Base-by-base conservation (phyloP, 2,329 filamentous ascomycete species). In the Pyricularia pennisetigena region DNA sequence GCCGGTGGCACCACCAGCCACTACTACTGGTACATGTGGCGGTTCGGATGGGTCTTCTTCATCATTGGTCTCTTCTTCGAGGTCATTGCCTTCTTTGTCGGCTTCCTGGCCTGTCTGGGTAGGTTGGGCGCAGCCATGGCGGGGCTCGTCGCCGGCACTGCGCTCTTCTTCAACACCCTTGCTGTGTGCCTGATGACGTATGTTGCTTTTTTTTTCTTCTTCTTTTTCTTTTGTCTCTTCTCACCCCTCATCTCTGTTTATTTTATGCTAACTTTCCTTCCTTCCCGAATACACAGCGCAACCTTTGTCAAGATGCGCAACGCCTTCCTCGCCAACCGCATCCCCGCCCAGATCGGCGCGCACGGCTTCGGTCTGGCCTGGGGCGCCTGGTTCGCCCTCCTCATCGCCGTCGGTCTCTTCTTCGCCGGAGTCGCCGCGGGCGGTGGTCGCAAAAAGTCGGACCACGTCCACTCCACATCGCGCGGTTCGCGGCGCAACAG, bases 41-140 rank as follows among this genome's bases (percentile, higher is more conserved):
- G 94, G 59, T 97, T 97, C 82, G 90, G 92, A 78, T 98, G 94
- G 86, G 92, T 94, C 54, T 95, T 97, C 79, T 91, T 91, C 81
- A 82, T 98, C 68, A 89, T 98, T 72, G 87, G 88, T 23, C 85
- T 97, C 54, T 88, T 97, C 82, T 95, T 97, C 77, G 86, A 86
- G 71, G 83, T 86, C 65, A 68, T 87, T 29, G 86, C 90, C 70
- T 87, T 94, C 75, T 85, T 93, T 78, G 79, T 84, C 12, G 86
- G 88, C 71, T 82, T 93, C 70, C 78, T 93, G 20, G 89, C 90
- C 20, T 88, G 90, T 75, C 91, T 83, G 78, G 88, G 88, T 41
- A 87, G 91, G 68, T 82, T 93, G 1, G 91, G 89, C 64, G 85
- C 90, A 8, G 89, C 87, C 64, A 77, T 94, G 61, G 86, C 88